Conservation (phyloP, 2,329 filamentous ascomycete genomes). For the Sporothrix dimorphospora region DNA sequence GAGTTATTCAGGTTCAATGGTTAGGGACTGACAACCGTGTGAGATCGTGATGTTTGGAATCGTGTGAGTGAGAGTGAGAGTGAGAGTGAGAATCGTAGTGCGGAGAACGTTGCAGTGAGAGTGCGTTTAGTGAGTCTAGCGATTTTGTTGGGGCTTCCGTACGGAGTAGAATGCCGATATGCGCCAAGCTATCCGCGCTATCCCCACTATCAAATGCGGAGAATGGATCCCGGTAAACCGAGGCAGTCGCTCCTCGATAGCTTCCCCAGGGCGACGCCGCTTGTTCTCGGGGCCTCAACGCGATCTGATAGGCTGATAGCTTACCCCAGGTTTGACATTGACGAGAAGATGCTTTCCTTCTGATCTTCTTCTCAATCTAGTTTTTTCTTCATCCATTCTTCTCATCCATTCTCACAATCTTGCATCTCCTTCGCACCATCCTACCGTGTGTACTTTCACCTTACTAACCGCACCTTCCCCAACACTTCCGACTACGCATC, state of each 20-base stretch:
- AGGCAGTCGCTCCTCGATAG: conserved; percentile 12
- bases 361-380: neutral
- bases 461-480: neutral
- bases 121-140: neutral
- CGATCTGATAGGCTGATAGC: conserved; percentile 11
- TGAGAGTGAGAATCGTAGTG: neutral
- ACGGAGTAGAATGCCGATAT: conserved; percentile 5
- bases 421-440: no score
- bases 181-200: neutral
- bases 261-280: neutral
- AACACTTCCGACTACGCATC: no score
- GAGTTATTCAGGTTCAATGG: neutral
- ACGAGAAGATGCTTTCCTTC: neutral
- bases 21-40: no score
- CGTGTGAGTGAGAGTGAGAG: no score
- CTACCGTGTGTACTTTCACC: no score
- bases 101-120: neutral
- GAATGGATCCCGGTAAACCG: conserved; percentile 8
- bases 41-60: neutral
- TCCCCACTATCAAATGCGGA: conserved; percentile 10
- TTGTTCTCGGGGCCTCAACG: neutral
- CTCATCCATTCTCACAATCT: neutral
- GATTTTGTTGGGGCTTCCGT: neutral
- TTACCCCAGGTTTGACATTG: neutral
- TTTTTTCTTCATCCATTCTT: neutral